phyloP scores from a whole-genome alignment of 352 stramenopile genomes.

The Globisporangium cederbergense region DNA sequence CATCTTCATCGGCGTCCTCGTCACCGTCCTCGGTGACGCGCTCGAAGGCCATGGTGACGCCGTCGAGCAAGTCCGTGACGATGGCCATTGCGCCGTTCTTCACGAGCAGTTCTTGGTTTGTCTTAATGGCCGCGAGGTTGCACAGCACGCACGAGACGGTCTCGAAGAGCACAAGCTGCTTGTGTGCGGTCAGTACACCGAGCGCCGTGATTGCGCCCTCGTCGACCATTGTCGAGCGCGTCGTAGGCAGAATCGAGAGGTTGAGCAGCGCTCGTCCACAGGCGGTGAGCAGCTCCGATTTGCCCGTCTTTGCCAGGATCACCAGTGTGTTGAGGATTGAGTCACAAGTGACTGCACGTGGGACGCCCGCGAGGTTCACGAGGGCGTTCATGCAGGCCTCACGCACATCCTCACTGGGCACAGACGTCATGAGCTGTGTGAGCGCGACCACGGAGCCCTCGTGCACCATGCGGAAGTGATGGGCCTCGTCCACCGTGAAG shows the following conservation, averaged over 20 bases:
- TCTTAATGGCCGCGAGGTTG: slow-evolving; percentile 58
- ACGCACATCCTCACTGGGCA: slow-evolving; percentile 47
- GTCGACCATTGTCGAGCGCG: slow-evolving; percentile 65
- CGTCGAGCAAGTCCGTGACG: slow-evolving; percentile 40
- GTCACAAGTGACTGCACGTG: slow-evolving; percentile 72
- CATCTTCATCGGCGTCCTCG: slow-evolving; percentile 8
- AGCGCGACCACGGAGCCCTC: slow-evolving; percentile 65
- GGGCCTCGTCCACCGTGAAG: slow-evolving; percentile 68
- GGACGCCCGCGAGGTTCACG: slow-evolving; percentile 65
- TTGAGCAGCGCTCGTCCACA: slow-evolving; percentile 71
- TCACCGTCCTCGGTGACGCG: slow-evolving; percentile 18
- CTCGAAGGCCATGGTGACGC: slow-evolving; percentile 25
- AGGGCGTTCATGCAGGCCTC: slow-evolving; percentile 64
- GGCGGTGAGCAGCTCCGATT: slow-evolving; percentile 22
- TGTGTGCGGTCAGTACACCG: slow-evolving; percentile 36
- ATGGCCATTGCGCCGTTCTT: slow-evolving; percentile 57
- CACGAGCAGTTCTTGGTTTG: slow-evolving; percentile 55
- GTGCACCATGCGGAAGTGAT: slow-evolving; percentile 79
- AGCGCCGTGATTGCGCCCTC: slow-evolving; percentile 63
- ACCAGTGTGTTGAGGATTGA: slow-evolving; percentile 55
- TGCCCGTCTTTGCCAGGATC: slow-evolving; percentile 31
- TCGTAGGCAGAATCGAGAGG: slow-evolving; percentile 76
- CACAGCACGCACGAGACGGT: slow-evolving; percentile 51
- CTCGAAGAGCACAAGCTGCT: slow-evolving; percentile 37
- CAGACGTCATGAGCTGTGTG: slow-evolving; percentile 58